Base-by-base conservation (phyloP, 495 filamentous ascomycete genomes). In the Glarea lozoyensis region DNA sequence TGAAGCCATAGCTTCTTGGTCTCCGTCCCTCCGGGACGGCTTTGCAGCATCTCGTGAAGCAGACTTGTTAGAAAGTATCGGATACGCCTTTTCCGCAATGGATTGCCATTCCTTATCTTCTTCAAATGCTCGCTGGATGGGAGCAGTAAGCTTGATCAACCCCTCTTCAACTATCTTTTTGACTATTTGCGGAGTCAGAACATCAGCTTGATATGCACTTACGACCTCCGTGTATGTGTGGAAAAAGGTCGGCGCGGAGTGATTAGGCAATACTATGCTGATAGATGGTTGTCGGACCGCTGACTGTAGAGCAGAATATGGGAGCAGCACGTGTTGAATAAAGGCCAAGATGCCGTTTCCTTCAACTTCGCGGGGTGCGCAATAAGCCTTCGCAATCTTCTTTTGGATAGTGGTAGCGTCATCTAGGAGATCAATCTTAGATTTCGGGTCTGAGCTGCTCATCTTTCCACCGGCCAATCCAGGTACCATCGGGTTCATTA, bases 341-440 rank as follows among this genome's bases (percentile, higher is more conserved):
- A 84, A 67, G 6, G 67, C 63, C 10, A 83, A 52, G 1, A 83
- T 41, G 9, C 80, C 80, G 52, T 84, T 84, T 1, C 67, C 67
- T 43, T 81, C 76, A 6, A 77, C 61, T 16, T 72, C 59, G 42
- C 65, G 60, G 1, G 79, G 79, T 30, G 63, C 65, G 0, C 72
- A 70, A 27, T 70, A 64, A 0, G 80, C 72, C 49, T 83, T 82
- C 45, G 67, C 66, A 42, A 84, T 60, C 63, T 82, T 82, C 58
- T 69, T 73, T 31, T 53, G 49, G 10, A 83, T 64, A 2, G 50
- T 48, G 18, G 82, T 78, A 1, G 70, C 53, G 0, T 67, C 17
- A 40, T 83, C 79, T 1, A 84, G 66, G 10, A 84, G 60, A 59
- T 84, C 79, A 43, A 83, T 81, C 59, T 84, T 79, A 33, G 54